Base-by-base conservation (phyloP, 2,329 filamentous ascomycete species). In the Fusarium pininemorale region DNA sequence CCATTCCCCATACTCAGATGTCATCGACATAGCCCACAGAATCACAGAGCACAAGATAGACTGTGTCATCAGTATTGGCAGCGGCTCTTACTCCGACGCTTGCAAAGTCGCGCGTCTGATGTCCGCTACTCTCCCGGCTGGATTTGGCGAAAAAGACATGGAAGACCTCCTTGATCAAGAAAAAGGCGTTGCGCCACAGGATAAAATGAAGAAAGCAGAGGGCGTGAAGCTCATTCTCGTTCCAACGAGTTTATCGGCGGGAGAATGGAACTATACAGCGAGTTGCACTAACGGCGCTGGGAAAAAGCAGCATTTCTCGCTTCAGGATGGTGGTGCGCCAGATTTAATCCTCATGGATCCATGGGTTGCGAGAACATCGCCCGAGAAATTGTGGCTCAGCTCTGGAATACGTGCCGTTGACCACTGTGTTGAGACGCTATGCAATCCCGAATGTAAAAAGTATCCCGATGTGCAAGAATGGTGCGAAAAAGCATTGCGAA, bases 301-400 rank as follows among this genome's bases (percentile, higher is more conserved):
- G 0, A 70, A 70, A 10, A 70, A 70, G 20, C 67, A 70, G 20
- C 67, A 70, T 39, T 70, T 70, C 16, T 44, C 66, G 0, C 41
- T 70, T 0, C 16, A 41, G 0, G 67, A 70, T 42, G 67, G 66
- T 22, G 67, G 66, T 1, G 67, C 67, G 2, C 66, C 67, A 0
- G 67, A 70, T 22, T 35, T 66, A 12, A 70, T 70, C 9, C n/a
- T 70, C 9, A 70, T 70, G 66, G 66, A 70, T 4, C 67, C 67
- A 0, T 70, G 66, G 67, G 24, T 70, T 7, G 66, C 67, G 2
- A 48, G 59, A 9, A 70, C 67, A 0, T 67, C 67, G 0, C 67
- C 67, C 0, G 45, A 70, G 10, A 6, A 41, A 7, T 7, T 70
- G 0, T 70, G 67, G 67, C 4, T 70, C 6, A 70, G 67, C 7